A percentile compares a stretch with the other conserved stretches of the same genome.
Evolutionary conservation across 257 asterid species (phyloP).

Genomic region (Apocynum venetum): DNA sequence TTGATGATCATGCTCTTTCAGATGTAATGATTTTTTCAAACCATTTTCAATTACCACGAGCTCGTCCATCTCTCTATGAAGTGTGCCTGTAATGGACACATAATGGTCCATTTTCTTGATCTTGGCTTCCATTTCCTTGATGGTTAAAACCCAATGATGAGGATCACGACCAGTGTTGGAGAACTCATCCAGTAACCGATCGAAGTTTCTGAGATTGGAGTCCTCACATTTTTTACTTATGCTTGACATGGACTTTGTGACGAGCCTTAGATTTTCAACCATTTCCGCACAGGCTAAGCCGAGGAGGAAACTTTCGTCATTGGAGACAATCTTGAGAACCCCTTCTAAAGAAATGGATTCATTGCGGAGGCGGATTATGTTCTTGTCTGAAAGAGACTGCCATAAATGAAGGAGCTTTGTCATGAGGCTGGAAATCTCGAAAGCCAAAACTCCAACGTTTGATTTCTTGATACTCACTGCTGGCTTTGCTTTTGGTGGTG

Average conservation of each 20-base stretch:
- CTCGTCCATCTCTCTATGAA: conserved; percentile 73
- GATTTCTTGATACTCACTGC: conserved; percentile 46
- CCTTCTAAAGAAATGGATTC: conserved; percentile 73
- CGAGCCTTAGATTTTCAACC: conserved; percentile 53
- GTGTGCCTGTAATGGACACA: conserved; percentile 41
- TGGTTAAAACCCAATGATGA: conserved; percentile 44
- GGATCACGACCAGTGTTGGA: conserved; percentile 69
- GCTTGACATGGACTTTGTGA: conserved; percentile 54
- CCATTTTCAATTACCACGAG: conserved; percentile 47
- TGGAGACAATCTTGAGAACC: conserved; percentile 81
- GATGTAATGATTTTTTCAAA: conserved; percentile 38
- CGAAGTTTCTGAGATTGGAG: conserved; percentile 52
- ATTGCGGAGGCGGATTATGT: conserved; percentile 44
- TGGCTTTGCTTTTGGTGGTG: conserved; percentile 35
- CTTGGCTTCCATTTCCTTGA: conserved; percentile 56
- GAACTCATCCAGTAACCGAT: conserved; percentile 52
- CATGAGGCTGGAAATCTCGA: conserved; percentile 76
- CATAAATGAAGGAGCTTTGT: conserved; percentile 88
- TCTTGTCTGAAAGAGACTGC: conserved; percentile 68
- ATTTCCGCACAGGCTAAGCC: conserved; percentile 82
- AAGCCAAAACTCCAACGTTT: conserved; percentile 67
- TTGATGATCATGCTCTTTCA: conserved; percentile 20
- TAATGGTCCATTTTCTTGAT: conserved; percentile 57
- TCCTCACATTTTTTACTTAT: conserved; percentile 62
- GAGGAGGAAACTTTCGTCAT: conserved; percentile 66